phyloP scores from a whole-genome alignment of 352 stramenopile genomes.

The Pilasporangium apinafurcum region DNA sequence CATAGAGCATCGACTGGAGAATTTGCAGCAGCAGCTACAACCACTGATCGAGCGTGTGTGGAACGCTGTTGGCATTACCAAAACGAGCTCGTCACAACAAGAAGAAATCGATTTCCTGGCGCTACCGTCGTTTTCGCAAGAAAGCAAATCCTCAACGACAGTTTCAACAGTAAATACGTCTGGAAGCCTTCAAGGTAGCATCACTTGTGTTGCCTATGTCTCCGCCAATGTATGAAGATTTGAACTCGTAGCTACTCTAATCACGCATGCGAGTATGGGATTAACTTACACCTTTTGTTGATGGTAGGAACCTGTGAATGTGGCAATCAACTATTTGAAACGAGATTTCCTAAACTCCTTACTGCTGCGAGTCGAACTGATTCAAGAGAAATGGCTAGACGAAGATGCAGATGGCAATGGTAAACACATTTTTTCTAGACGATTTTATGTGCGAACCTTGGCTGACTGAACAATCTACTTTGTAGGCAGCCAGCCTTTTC shows the following conservation, averaged over 20 bases:
- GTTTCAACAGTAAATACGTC: conserved; percentile 11
- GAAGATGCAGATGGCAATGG: no score
- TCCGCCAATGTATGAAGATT: conserved; percentile 10
- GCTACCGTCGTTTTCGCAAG: conserved; percentile 5
- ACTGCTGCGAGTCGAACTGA: conserved; percentile 41
- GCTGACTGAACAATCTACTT: conserved; percentile 10
- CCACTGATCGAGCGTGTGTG: conserved; percentile 34
- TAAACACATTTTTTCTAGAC: no score
- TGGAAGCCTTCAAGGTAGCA: conserved; percentile 33
- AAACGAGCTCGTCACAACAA: conserved; percentile 9
- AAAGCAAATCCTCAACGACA: neutral
- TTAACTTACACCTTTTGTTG: no score
- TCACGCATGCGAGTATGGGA: neutral
- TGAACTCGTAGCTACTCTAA: neutral
- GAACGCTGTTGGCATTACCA: conserved; percentile 23
- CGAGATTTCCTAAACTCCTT: conserved; percentile 65
- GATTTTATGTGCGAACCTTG: no score
- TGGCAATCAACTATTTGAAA: conserved; percentile 49
- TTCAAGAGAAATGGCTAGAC: no score
- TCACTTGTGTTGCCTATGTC: conserved; percentile 54
- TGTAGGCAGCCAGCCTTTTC: conserved; percentile 10
- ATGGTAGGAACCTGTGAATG: no score
- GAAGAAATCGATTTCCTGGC: conserved; percentile 36
- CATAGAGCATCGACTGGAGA: conserved; percentile 28
- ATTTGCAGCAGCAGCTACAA: conserved; percentile 41